phyloP scores from a whole-genome alignment of 176 grass and related monocot species.

The Bonia amplexicaulis region DNA sequence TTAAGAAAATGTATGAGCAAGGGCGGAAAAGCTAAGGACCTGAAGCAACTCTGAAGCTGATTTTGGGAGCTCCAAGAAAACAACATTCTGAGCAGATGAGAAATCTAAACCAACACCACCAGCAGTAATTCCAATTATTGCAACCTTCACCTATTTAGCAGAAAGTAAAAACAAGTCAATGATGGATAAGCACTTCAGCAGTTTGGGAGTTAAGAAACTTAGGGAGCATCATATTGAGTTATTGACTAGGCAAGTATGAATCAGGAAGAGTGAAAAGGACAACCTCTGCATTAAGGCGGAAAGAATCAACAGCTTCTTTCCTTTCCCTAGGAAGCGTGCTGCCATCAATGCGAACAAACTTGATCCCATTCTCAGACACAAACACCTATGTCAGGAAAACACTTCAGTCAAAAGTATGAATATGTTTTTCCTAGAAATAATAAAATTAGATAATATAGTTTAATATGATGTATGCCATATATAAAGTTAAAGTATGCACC shows the following conservation, averaged over 20 bases:
- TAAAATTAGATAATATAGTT: background rate
- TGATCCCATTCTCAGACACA: slow-evolving; percentile 67
- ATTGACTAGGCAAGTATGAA: slow-evolving; percentile 20
- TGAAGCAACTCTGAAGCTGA: slow-evolving; percentile 89
- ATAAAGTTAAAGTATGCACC: slow-evolving; percentile 3
- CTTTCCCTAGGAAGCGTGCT: slow-evolving; percentile 73
- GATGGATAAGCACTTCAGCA: slow-evolving; percentile 13
- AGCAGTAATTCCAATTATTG: slow-evolving; percentile 96
- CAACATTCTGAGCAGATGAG: slow-evolving; percentile 90
- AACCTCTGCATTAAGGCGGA: slow-evolving; percentile 70
- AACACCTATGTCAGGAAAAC: slow-evolving; percentile 46
- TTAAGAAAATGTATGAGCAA: slow-evolving; percentile 26
- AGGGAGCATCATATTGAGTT: slow-evolving; percentile 2
- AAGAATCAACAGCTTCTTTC: slow-evolving; percentile 83
- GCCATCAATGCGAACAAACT: slow-evolving; percentile 90
- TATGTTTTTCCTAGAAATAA: background rate
- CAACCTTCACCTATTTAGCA: slow-evolving; percentile 73
- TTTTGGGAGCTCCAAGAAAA: slow-evolving; percentile 91
- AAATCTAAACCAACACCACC: slow-evolving; percentile 84
- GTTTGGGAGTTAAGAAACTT: background rate
- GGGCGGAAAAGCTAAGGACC: slow-evolving; percentile 31
- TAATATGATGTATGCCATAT: background rate
- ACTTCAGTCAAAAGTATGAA: slow-evolving; percentile 17
- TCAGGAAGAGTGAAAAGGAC: background rate
- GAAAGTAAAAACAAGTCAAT: slow-evolving; percentile 27